phyloP scores from a whole-genome alignment of 2,329 filamentous ascomycete species.

The Ophiocordyceps unilateralis region DNA sequence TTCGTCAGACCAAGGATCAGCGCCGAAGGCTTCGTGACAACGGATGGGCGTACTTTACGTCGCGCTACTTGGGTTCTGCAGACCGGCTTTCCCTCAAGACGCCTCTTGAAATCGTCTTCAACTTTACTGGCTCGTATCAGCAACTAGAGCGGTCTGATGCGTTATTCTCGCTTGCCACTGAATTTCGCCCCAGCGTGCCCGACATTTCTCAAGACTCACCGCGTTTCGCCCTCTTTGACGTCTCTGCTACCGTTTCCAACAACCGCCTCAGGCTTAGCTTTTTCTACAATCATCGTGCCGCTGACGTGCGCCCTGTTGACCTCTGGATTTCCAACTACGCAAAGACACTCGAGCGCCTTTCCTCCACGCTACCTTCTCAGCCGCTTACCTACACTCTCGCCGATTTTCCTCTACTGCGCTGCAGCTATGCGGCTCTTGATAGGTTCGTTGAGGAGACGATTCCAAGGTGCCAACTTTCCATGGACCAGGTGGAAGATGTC shows the following conservation, averaged over 20 bases:
- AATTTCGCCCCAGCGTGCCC: neutral
- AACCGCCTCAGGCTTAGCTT: neutral
- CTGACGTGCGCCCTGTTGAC: neutral
- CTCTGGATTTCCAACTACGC: neutral
- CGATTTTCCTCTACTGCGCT: neutral
- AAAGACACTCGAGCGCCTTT: neutral
- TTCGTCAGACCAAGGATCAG: neutral
- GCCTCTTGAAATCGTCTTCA: neutral
- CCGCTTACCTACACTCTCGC: too few species aligned
- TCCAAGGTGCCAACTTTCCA: neutral
- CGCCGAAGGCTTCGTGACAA: neutral
- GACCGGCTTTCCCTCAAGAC: neutral
- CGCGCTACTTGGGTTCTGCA: neutral
- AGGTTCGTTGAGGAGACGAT: neutral
- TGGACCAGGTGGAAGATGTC: neutral
- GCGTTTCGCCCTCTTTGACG: neutral
- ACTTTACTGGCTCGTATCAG: neutral
- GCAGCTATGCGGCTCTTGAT: neutral
- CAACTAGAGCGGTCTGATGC: neutral
- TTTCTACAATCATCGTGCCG: neutral
- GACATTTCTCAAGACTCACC: neutral
- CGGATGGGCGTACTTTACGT: neutral
- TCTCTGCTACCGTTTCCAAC: neutral
- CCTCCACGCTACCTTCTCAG: neutral
- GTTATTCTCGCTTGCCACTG: neutral